A percentile compares a stretch with the other conserved stretches of the same genome.
Conservation (phyloP, 2,329 filamentous ascomycete genomes). For the Setomelanomma holmii region DNA sequence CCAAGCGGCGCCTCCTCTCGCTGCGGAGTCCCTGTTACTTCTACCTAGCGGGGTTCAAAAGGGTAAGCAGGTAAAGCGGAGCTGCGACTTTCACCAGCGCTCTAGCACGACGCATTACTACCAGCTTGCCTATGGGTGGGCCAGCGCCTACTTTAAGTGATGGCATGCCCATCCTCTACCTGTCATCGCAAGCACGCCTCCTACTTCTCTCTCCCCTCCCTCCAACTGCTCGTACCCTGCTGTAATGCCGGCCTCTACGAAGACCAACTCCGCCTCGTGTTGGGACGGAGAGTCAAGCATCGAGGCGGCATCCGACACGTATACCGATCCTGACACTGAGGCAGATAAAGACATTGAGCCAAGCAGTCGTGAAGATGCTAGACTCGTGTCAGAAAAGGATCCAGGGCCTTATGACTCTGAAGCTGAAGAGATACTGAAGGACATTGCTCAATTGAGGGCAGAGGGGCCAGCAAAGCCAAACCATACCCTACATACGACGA, state of each 20-base stretch:
- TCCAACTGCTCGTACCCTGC: slow-evolving; percentile 2
- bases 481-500: slow-evolving; percentile 13
- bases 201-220: slow-evolving; percentile 1
- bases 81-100: slow-evolving; percentile 2
- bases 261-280: slow-evolving; percentile 7
- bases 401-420: slow-evolving; percentile 19
- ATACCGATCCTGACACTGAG: slow-evolving; percentile 15
- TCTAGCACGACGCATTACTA: slow-evolving; percentile 3
- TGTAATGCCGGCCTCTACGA: slow-evolving; percentile 5
- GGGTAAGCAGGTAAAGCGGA: neutral
- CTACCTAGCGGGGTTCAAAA: neutral
- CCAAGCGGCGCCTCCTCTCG: slow-evolving; percentile 2
- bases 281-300: slow-evolving; percentile 6
- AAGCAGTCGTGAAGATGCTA: slow-evolving; percentile 3
- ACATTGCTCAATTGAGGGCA: slow-evolving; percentile 20
- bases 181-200: slow-evolving; percentile 6
- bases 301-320: slow-evolving; percentile 10
- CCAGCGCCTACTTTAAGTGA: slow-evolving; percentile 14
- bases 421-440: slow-evolving; percentile 22
- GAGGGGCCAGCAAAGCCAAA: slow-evolving; percentile 23
- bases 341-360: slow-evolving; percentile 12
- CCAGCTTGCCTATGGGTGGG: slow-evolving; percentile 3
- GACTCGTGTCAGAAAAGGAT: neutral
- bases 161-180: slow-evolving; percentile 9
- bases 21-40: neutral